These are phyloP conservation scores for Mortierella sp. DNA, from an alignment of 371 early-diverging fungal genomes.

Conservation along the genomic window DNA sequence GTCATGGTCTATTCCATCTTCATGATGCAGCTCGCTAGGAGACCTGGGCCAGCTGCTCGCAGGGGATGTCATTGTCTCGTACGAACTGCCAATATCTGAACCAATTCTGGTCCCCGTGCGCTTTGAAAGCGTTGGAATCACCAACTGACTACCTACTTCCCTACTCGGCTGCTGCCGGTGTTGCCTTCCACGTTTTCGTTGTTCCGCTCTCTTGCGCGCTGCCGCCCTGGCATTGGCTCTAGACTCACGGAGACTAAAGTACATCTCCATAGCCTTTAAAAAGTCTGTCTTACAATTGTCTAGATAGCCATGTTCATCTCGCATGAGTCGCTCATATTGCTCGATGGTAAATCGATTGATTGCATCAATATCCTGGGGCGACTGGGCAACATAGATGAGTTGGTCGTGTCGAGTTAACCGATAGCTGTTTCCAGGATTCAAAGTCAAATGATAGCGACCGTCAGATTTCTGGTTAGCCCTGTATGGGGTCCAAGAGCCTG, in stretches of 20 bases:
- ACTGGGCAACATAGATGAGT: conserved; percentile 73
- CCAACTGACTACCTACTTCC: no score
- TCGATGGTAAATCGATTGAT: conserved; percentile 43
- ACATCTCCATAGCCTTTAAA: conserved; percentile 32
- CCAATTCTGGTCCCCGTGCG: no score
- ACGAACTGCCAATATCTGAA: no score
- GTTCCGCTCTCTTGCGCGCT: conserved; percentile 23
- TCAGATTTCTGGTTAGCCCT: neutral
- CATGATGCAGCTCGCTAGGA: no score
- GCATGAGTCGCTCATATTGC: conserved; percentile 38
- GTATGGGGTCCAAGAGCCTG: neutral
- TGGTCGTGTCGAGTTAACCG: conserved; percentile 62
- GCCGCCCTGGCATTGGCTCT: conserved; percentile 28
- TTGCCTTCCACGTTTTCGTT: conserved; percentile 7
- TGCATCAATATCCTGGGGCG: conserved; percentile 61
- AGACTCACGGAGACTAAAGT: conserved; percentile 20
- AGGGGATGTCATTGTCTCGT: no score
- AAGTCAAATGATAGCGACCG: conserved; percentile 56
- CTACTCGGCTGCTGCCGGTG: neutral
- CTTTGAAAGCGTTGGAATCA: no score
- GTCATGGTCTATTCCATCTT: no score
- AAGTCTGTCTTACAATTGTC: conserved; percentile 24
- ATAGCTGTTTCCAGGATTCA: conserved; percentile 77
- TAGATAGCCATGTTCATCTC: conserved; percentile 19
- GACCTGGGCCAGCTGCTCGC: no score